Percentiles rank a stretch among this genome's conserved stretches.
Evolutionary conservation across 805 yeast genomes (phyloP).

Genomic region (Tetrapisispora taiwanensis): DNA sequence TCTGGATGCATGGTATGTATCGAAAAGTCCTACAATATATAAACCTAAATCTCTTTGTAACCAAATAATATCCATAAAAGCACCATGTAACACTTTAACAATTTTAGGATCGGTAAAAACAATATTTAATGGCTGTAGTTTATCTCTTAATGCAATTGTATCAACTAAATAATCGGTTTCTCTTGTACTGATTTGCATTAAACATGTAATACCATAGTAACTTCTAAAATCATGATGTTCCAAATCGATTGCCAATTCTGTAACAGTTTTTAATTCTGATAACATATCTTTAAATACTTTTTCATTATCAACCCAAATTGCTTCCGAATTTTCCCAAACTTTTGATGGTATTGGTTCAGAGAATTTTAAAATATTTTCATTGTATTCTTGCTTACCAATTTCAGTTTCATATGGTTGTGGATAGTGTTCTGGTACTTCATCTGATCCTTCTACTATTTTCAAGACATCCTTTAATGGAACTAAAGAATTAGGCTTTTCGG

Average conservation of each 20-base stretch:
- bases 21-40: constrained; percentile 81
- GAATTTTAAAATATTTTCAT: constrained; percentile 40
- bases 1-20: constrained; percentile 83
- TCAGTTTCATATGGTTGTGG: constrained; percentile 76
- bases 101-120: constrained; percentile 75
- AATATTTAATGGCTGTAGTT: constrained; percentile 53
- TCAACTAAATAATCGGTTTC: constrained; percentile 82
- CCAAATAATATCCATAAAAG: constrained; percentile 95
- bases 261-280: constrained; percentile 36
- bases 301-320: constrained; percentile 62
- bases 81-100: constrained; percentile 89
- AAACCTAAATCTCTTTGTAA: constrained; percentile 89
- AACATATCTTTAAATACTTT: constrained; percentile 47
- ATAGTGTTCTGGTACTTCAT: constrained; percentile 47
- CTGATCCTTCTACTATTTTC: constrained; percentile 30
- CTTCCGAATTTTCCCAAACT: constrained; percentile 56
- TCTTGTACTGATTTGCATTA: constrained; percentile 84
- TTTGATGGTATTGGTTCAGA: constrained; percentile 41
- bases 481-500: constrained; percentile 61
- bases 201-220: constrained; percentile 79
- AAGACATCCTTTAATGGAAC: constrained; percentile 45
- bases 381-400: constrained; percentile 61
- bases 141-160: constrained; percentile 68
- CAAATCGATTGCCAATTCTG: constrained; percentile 81
- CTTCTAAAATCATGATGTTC: constrained; percentile 93